phyloP scores from a whole-genome alignment of 2,329 filamentous ascomycete genomes.

The Trichoderma sp. region DNA sequence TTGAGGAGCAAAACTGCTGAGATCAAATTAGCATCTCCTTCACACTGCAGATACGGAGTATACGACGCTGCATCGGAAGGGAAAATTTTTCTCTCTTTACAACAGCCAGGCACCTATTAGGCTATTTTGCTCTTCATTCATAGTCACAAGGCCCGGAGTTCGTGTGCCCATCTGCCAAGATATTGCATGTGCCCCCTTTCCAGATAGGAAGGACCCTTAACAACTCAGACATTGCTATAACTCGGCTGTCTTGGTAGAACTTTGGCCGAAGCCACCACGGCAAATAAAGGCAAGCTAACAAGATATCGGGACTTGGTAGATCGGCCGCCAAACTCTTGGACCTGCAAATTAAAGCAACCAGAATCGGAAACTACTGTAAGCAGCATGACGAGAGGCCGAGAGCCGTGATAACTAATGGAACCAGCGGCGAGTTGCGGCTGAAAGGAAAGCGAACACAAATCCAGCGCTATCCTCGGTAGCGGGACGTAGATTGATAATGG shows the following conservation, averaged over 20 bases:
- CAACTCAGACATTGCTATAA: not conserved
- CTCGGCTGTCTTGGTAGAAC: not conserved
- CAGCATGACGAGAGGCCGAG: not conserved
- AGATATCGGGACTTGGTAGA: not conserved
- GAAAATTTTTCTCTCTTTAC: not conserved
- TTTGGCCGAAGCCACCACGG: not conserved
- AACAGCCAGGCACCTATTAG: not conserved
- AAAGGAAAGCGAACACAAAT: not conserved
- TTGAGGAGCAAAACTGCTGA: not conserved
- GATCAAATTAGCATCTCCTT: not conserved
- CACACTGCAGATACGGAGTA: not conserved
- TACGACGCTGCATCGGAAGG: not conserved
- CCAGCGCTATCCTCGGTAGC: not conserved
- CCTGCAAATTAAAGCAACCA: not conserved
- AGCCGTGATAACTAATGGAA: not conserved
- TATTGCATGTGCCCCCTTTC: not conserved
- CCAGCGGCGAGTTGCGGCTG: not conserved
- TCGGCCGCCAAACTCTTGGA: not conserved
- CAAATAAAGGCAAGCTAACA: not conserved
- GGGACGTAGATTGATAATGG: not conserved
- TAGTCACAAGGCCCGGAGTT: not conserved
- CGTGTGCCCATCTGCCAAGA: not conserved
- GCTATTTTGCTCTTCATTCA: not conserved
- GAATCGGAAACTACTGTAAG: not conserved
- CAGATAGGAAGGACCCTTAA: not conserved